A percentile compares a stretch with the other conserved stretches of the same genome.
These are phyloP conservation scores for Lizonia empirigonia DNA, from an alignment of 2,329 filamentous ascomycete genomes.

Conservation along the genomic window DNA sequence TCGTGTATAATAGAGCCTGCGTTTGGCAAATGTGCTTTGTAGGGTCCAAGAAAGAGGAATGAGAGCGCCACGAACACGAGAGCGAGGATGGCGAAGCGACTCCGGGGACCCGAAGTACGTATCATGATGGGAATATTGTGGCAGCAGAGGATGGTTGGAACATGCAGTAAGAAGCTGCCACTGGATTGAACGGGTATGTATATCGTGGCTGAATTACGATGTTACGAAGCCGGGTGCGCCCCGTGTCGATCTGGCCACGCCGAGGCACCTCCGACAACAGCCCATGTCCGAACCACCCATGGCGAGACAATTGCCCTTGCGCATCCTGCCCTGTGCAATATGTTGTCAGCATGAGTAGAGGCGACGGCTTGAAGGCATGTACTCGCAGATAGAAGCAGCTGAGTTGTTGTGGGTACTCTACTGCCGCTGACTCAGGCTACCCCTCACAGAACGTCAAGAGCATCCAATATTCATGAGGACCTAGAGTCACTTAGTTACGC, in stretches of 20 bases:
- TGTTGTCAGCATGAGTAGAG: not conserved
- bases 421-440: conserved; percentile 30
- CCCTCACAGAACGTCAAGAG: conserved; percentile 25
- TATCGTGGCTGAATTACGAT: not conserved
- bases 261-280: conserved; percentile 11
- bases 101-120: conserved; percentile 32
- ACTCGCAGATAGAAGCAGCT: conserved; percentile 3
- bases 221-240: not conserved
- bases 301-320: not conserved
- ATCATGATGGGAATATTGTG: conserved; percentile 32
- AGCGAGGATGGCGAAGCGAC: conserved; percentile 53
- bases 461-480: conserved; percentile 19
- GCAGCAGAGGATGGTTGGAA: not conserved
- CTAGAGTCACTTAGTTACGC: not conserved
- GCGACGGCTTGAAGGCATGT: not conserved
- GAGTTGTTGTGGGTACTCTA: conserved; percentile 27
- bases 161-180: not conserved
- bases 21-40: conserved; percentile 51
- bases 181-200: not conserved
- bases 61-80: conserved; percentile 62
- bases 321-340: not conserved
- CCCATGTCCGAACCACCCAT: not conserved
- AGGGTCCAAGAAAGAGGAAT: conserved; percentile 65
- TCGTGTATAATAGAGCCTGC: conserved; percentile 24
- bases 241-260: conserved; percentile 7